Evolutionary conservation across 257 asterid genomes (phyloP).

Genomic region (Petunia secreta): DNA sequence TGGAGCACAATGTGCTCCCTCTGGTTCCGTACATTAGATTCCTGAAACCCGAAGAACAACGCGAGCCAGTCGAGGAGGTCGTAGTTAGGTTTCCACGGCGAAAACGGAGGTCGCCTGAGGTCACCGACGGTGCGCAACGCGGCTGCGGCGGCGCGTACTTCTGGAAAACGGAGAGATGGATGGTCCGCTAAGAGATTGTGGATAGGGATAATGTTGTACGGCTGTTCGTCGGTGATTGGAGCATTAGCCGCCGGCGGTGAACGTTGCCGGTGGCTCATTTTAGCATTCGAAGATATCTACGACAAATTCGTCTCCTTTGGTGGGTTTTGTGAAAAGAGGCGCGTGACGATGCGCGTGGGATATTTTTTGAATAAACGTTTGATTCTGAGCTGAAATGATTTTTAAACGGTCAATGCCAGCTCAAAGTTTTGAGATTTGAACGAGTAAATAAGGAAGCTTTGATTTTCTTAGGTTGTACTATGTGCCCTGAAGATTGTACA

Average conservation of each 20-base stretch:
- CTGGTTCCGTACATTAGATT: slow-evolving; percentile 81
- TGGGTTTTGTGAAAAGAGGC: not conserved
- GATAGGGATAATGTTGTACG: slow-evolving; percentile 78
- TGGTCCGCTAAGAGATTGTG: slow-evolving; percentile 94
- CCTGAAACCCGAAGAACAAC: slow-evolving; percentile 83
- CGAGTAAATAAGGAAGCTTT: not conserved
- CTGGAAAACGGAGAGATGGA: slow-evolving; percentile 91
- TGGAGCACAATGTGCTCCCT: slow-evolving; percentile 89
- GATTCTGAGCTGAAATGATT: not conserved
- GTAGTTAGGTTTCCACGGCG: slow-evolving; percentile 70
- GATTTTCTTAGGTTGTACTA: not conserved
- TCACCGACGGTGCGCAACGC: slow-evolving; percentile 83
- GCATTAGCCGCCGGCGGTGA: slow-evolving; percentile 37
- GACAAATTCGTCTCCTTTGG: not conserved
- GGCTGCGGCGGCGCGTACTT: slow-evolving; percentile 89
- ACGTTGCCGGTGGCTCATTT: slow-evolving; percentile 60
- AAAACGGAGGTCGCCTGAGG: slow-evolving; percentile 79
- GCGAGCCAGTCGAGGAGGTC: slow-evolving; percentile 95
- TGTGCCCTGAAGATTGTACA: not conserved
- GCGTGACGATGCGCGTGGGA: slow-evolving; percentile 19
- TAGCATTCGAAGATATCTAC: slow-evolving; percentile 50
- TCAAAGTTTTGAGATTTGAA: not conserved
- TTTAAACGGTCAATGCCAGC: slow-evolving; percentile 18
- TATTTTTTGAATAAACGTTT: slow-evolving; percentile 1
- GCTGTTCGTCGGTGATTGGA: slow-evolving; percentile 31